Evolutionary conservation across 352 stramenopile genomes (phyloP).

Genomic region (Globisporangium irregulare): DNA sequence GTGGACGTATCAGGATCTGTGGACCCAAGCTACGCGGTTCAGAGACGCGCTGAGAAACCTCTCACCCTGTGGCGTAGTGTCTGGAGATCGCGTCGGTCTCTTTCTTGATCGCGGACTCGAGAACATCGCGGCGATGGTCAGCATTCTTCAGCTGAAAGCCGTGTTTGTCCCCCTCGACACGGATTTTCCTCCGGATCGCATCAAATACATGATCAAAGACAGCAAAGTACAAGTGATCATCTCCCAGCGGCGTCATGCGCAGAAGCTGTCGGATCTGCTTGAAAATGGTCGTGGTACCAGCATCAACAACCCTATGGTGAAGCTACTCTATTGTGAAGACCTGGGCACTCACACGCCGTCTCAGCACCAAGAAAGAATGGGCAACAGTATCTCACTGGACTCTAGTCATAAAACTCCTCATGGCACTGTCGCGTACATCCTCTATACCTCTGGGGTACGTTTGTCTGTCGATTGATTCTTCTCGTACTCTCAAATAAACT

Average conservation of each 20-base stretch:
- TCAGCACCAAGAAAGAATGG: neutral
- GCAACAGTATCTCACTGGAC: neutral
- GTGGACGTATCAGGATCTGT: neutral
- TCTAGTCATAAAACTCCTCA: too few relatives aligned
- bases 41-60: neutral
- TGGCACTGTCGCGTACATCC: conserved; percentile 1
- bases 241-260: neutral
- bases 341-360: neutral
- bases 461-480: neutral
- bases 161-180: conserved; percentile 5
- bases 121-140: neutral
- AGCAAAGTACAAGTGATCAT: conserved; percentile 4
- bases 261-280: neutral
- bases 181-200: neutral
- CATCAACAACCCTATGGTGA: neutral
- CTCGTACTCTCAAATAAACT: neutral
- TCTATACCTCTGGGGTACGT: conserved; percentile 9
- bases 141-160: neutral
- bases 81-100: conserved; percentile 1
- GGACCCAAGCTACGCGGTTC: neutral
- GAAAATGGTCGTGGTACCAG: neutral
- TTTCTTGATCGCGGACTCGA: conserved; percentile 1
- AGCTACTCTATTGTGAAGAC: neutral
- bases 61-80: neutral
- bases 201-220: conserved; percentile 1